Percentiles rank a stretch among this genome's conserved stretches.
Conservation (phyloP, 306 rosid genomes). For the Dryas octopetala region DNA sequence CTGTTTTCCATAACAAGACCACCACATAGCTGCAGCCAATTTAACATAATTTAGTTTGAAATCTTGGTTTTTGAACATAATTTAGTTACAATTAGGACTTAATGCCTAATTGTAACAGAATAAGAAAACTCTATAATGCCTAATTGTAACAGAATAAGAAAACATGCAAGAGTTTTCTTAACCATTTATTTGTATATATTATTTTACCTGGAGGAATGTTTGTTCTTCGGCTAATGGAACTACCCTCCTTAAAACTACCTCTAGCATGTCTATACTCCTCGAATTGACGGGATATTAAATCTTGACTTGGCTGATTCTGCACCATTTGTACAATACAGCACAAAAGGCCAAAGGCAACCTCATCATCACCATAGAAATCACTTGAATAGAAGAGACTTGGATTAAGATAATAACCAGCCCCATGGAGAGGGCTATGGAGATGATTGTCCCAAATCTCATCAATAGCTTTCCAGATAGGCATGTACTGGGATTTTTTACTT, state of each 20-base stretch:
- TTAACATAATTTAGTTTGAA: constrained; percentile 7
- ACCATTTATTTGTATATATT: not conserved
- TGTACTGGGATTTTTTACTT: constrained; percentile 15
- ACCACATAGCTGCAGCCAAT: constrained; percentile 25
- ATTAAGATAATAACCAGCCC: constrained; percentile 28
- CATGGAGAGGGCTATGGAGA: constrained; percentile 34
- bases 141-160: not conserved
- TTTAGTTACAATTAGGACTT: not conserved
- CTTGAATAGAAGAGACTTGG: constrained; percentile 27
- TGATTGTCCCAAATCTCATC: constrained; percentile 25
- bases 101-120: not conserved
- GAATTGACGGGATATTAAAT: constrained; percentile 21
- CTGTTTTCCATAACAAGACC: constrained; percentile 20
- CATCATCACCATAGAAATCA: constrained; percentile 23
- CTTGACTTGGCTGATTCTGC: not conserved
- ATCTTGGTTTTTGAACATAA: not conserved
- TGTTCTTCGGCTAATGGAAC: constrained; percentile 4
- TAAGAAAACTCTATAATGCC: not conserved
- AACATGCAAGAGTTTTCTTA: not conserved
- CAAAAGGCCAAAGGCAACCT: constrained; percentile 26
- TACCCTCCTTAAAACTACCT: constrained; percentile 21
- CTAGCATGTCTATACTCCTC: constrained; percentile 13
- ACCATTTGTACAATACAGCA: constrained; percentile 24
- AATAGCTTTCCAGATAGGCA: constrained; percentile 29
- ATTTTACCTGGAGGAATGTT: constrained; percentile 21